Conservation (phyloP, 108 stramenopile genomes). For the Parmales sp. region DNA sequence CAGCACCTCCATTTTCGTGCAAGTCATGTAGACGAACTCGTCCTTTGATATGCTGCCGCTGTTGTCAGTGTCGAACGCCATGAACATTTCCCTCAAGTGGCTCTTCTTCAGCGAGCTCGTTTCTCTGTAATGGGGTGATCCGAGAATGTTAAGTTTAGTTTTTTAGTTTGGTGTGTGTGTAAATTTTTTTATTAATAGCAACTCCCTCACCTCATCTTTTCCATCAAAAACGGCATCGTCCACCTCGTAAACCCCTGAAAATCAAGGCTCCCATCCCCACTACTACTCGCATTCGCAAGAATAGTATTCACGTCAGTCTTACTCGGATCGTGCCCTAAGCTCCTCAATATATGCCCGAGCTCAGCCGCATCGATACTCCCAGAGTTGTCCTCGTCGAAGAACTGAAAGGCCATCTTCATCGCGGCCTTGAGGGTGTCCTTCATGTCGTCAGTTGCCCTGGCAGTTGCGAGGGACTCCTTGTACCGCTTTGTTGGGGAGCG, state of each 20-base stretch:
- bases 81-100: neutral
- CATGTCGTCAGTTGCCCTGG: conserved; percentile 9
- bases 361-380: neutral
- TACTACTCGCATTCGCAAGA: neutral
- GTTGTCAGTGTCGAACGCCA: neutral
- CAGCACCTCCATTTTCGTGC: neutral
- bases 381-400: conserved; percentile 11
- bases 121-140: neutral
- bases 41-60: neutral
- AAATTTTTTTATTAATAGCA: too few species aligned
- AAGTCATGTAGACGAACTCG: conserved; percentile 4
- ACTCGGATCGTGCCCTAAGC: neutral
- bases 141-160: too few species aligned
- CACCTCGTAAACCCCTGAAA: neutral
- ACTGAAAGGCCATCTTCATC: conserved; percentile 3
- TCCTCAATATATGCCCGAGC: neutral
- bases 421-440: neutral
- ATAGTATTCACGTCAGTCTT: neutral
- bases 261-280: neutral
- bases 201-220: conserved; percentile 10
- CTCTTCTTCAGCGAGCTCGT: neutral
- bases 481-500: neutral
- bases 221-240: neutral
- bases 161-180: too few species aligned
- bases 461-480: neutral